Conservation (phyloP, 1,284 basidiomycete genomes). For the Moniliella sp. region DNA sequence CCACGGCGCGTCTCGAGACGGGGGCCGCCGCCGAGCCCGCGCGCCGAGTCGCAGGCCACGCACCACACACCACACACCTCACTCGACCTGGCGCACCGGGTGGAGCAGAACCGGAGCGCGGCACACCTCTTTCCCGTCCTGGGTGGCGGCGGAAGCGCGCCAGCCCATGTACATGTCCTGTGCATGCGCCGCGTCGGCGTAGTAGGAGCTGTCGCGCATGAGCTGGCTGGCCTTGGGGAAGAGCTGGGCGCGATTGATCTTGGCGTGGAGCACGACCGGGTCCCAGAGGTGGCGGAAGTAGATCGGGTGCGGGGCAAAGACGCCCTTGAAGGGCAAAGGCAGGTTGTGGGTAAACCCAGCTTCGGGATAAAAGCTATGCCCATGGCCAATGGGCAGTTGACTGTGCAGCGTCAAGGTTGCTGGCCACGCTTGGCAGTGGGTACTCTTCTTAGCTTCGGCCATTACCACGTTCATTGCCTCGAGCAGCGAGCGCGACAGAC, state of each 20-base stretch:
- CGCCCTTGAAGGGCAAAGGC: slow-evolving; percentile 31
- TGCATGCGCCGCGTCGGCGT: slow-evolving; percentile 28
- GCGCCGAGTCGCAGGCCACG: no score
- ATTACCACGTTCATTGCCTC: slow-evolving; percentile 34
- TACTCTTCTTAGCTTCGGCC: slow-evolving; percentile 30
- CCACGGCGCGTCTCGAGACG: no score
- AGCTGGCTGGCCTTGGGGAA: slow-evolving; percentile 33
- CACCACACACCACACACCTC: no score
- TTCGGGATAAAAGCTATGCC: slow-evolving; percentile 30
- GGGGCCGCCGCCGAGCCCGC: no score
- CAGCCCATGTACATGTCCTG: slow-evolving; percentile 31
- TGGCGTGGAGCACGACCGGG: slow-evolving; percentile 19
- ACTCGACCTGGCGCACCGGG: slow-evolving; percentile 30
- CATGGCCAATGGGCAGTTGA: slow-evolving; percentile 23
- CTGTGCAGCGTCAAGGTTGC: slow-evolving; percentile 32
- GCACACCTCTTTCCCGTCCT: slow-evolving; percentile 30
- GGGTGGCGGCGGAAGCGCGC: slow-evolving; percentile 26
- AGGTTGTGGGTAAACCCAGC: slow-evolving; percentile 31
- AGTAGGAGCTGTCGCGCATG: slow-evolving; percentile 30
- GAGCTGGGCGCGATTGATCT: slow-evolving; percentile 30
- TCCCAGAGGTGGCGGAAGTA: slow-evolving; percentile 33
- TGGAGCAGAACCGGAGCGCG: slow-evolving; percentile 28
- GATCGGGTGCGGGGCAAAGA: slow-evolving; percentile 32
- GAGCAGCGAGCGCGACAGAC: slow-evolving; percentile 25
- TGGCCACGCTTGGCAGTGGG: slow-evolving; percentile 33